Conservation (phyloP, 345 rosid species). For the Rubroshorea leprosula region DNA sequence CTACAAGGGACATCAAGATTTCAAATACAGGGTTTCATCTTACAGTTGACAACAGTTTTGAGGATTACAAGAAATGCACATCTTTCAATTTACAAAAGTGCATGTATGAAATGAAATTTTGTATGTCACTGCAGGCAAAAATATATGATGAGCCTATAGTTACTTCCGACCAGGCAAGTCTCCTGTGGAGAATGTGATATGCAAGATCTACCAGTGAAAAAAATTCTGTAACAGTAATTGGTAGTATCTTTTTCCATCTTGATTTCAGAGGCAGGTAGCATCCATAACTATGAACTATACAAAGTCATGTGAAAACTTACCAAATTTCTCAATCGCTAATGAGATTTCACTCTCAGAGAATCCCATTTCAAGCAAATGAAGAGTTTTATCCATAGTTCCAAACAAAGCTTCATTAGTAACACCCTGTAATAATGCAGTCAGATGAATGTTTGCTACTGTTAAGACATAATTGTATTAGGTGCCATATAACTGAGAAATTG, state of each 20-base stretch:
- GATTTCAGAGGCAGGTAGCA: constrained; percentile 2
- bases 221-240: neutral
- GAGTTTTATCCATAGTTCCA: constrained; percentile 82
- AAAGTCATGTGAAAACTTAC: constrained; percentile 34
- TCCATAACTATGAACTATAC: neutral
- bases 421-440: constrained; percentile 34
- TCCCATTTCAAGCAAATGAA: constrained; percentile 83
- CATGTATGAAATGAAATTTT: too few relatives aligned
- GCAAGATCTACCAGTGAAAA: neutral
- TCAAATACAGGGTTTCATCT: too few relatives aligned
- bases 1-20: too few relatives aligned
- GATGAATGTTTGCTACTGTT: constrained; percentile 13
- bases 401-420: constrained; percentile 52
- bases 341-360: constrained; percentile 84
- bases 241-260: neutral
- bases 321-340: constrained; percentile 72
- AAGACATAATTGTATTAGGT: neutral
- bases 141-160: too few relatives aligned
- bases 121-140: neutral
- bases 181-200: neutral
- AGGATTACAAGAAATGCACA: too few relatives aligned
- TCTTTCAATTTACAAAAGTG: too few relatives aligned
- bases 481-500: neutral
- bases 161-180: too few relatives aligned
- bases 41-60: too few relatives aligned